phyloP scores from a whole-genome alignment of 2,329 filamentous ascomycete genomes.

The Colletotrichum siamense region DNA sequence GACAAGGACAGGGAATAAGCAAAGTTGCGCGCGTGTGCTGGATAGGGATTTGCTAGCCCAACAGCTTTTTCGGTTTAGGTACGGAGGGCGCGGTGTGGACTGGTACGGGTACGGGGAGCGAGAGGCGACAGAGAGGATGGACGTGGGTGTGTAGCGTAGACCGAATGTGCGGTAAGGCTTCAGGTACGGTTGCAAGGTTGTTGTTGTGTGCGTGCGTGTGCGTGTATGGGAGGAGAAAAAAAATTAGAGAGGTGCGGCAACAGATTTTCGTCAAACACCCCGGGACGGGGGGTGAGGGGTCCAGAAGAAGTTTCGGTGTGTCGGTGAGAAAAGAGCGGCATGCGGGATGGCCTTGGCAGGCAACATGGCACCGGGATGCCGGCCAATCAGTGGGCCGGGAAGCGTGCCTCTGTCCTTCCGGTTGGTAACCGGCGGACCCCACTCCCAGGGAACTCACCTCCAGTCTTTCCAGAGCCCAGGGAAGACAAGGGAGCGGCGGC shows the following conservation, averaged over 20 bases:
- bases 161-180: neutral
- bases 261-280: conserved; percentile 12
- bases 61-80: conserved; percentile 12
- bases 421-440: conserved; percentile 16
- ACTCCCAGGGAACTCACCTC: neutral
- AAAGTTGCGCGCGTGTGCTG: conserved; percentile 7
- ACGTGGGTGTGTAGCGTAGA: neutral
- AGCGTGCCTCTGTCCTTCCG: conserved; percentile 15
- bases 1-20: conserved; percentile 16
- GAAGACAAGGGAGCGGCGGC: neutral
- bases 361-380: conserved; percentile 9
- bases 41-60: conserved; percentile 16
- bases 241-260: neutral
- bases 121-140: neutral
- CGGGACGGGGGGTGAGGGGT: neutral
- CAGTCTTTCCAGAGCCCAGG: neutral
- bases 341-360: conserved; percentile 12
- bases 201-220: neutral
- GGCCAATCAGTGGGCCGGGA: conserved; percentile 7
- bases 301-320: conserved; percentile 18
- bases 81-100: neutral
- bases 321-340: conserved; percentile 23
- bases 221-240: neutral
- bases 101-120: neutral
- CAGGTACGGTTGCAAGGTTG: neutral